A percentile compares a stretch with the other conserved stretches of the same genome.
Conservation (phyloP, 2,329 filamentous ascomycete genomes). For the Botrytis galanthina region DNA sequence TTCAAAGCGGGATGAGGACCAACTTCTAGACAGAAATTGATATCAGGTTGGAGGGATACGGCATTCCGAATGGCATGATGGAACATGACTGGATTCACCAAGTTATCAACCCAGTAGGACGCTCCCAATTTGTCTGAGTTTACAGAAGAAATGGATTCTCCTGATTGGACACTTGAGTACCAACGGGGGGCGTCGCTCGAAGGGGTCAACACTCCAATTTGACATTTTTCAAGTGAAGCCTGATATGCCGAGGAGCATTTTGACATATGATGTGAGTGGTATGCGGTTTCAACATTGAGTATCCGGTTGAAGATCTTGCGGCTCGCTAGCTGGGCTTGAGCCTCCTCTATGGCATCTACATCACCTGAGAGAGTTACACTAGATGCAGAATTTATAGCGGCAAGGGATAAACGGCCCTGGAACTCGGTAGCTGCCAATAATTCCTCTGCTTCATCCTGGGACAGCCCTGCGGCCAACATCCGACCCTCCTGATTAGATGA, state of each 20-base stretch:
- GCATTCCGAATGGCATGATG: conserved; percentile 39
- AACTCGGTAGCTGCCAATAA: conserved; percentile 17
- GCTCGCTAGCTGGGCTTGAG: conserved; percentile 12
- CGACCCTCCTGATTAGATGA: conserved; percentile 17
- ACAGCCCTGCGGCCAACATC: conserved; percentile 27
- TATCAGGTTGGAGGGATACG: conserved; percentile 16
- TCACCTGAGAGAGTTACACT: conserved; percentile 37
- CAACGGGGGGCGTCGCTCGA: neutral
- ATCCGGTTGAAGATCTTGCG: conserved; percentile 26
- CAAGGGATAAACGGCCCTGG: conserved; percentile 32
- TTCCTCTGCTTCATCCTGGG: conserved; percentile 21
- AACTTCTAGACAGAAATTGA: conserved; percentile 29
- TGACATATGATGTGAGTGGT: conserved; percentile 35
- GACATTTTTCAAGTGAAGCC: neutral
- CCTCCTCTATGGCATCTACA: conserved; percentile 25
- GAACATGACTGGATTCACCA: conserved; percentile 45
- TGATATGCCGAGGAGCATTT: conserved; percentile 26
- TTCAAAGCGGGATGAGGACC: conserved; percentile 32
- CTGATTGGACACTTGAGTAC: neutral
- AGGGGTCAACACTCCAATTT: conserved; percentile 33
- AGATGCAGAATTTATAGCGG: conserved; percentile 35
- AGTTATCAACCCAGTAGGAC: conserved; percentile 40
- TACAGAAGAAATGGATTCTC: neutral
- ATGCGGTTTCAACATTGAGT: conserved; percentile 22
- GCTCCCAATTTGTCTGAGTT: conserved; percentile 19